These are phyloP conservation scores for Chaetoscypha palmicola DNA, from an alignment of 2,329 filamentous ascomycete species.

Conservation along the genomic window DNA sequence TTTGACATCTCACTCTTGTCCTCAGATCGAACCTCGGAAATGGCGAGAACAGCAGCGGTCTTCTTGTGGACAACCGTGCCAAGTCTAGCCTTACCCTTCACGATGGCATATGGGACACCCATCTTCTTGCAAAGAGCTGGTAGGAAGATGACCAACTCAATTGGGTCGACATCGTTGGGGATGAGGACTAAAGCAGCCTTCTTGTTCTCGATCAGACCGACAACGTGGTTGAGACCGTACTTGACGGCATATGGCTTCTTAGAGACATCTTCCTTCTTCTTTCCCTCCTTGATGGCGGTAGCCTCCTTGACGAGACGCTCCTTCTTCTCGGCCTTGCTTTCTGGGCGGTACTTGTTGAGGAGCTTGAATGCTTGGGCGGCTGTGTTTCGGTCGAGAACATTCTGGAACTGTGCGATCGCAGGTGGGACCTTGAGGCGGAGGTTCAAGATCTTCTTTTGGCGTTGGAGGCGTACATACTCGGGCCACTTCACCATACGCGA, in stretches of 20 bases:
- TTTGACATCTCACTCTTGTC: constrained; percentile 98
- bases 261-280: constrained; percentile 99
- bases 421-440: constrained; percentile 98
- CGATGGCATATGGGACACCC: constrained; percentile 97
- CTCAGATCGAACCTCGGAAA: constrained; percentile 95
- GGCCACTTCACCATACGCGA: constrained; percentile 99
- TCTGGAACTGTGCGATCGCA: constrained; percentile 94
- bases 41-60: constrained; percentile 91
- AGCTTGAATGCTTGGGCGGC: constrained; percentile 98
- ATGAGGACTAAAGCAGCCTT: constrained; percentile 98
- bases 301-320: constrained; percentile 98
- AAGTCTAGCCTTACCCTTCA: constrained; percentile 99
- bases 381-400: constrained; percentile 93
- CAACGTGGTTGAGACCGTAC: constrained; percentile 99
- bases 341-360: constrained; percentile 99
- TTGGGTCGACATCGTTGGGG: constrained; percentile 98
- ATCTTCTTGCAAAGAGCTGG: constrained; percentile 99
- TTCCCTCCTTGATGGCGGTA: constrained; percentile 93
- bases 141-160: constrained; percentile 98
- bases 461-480: constrained; percentile 94
- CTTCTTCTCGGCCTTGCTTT: constrained; percentile 99
- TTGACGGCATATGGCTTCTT: constrained; percentile 99
- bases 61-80: constrained; percentile 99
- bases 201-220: constrained; percentile 98
- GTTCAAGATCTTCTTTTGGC: constrained; percentile 85